Percentiles rank a stretch among this genome's conserved stretches.
These are phyloP conservation scores for Diphasiastrum complanatum DNA, from an alignment of 83 land plant species.

Conservation along the genomic window DNA sequence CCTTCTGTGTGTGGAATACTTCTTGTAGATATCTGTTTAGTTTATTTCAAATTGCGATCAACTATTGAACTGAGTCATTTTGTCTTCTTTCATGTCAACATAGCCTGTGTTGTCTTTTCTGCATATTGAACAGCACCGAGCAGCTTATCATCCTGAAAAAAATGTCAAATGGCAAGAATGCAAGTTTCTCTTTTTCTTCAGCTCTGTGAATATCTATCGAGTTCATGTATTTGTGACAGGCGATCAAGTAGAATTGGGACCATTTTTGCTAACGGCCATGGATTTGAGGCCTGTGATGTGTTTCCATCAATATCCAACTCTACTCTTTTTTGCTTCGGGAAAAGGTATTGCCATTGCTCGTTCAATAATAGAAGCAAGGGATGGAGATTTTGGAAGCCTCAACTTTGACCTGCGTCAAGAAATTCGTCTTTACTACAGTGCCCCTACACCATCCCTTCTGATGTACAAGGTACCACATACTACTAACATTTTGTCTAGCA, in stretches of 20 bases:
- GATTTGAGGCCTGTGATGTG: slow-evolving; percentile 33
- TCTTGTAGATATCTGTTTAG: too few relatives aligned
- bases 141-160: too few relatives aligned
- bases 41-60: too few relatives aligned
- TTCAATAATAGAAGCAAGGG: slow-evolving; percentile 31
- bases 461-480: slow-evolving; percentile 25
- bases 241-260: slow-evolving; percentile 35
- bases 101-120: too few relatives aligned
- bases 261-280: slow-evolving; percentile 26
- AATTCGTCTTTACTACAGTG: slow-evolving; percentile 32
- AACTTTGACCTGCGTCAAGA: slow-evolving; percentile 23
- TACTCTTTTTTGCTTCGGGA: slow-evolving; percentile 34
- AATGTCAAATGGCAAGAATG: too few relatives aligned
- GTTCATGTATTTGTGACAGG: slow-evolving; percentile 19
- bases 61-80: too few relatives aligned
- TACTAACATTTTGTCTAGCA: too few relatives aligned
- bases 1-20: too few relatives aligned
- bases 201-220: too few relatives aligned
- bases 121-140: too few relatives aligned
- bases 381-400: slow-evolving; percentile 34
- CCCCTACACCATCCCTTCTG: slow-evolving; percentile 28
- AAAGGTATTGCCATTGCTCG: slow-evolving; percentile 28
- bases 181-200: too few relatives aligned
- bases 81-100: too few relatives aligned
- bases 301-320: slow-evolving; percentile 27